These are phyloP conservation scores for Musa schizocarpa DNA, from an alignment of 176 grass and related monocot genomes.

Conservation along the genomic window DNA sequence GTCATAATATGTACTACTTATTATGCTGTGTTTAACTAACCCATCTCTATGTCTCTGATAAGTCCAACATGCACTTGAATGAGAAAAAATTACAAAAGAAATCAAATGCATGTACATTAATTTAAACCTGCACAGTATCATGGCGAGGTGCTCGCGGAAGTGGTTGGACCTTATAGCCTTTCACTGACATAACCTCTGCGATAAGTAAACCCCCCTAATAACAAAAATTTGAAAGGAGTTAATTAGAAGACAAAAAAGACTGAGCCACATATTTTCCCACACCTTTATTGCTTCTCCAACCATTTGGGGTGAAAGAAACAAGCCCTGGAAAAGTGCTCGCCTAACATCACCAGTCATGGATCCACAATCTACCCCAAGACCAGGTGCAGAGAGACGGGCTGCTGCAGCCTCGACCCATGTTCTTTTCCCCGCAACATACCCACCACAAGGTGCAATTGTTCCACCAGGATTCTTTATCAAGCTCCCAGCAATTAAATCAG, in stretches of 20 bases:
- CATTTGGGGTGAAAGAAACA: conserved; percentile 90
- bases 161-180: conserved; percentile 82
- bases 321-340: conserved; percentile 75
- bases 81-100: conserved; percentile 1
- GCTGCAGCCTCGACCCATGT: conserved; percentile 61
- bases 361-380: conserved; percentile 80
- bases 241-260: background rate
- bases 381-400: conserved; percentile 78
- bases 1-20: too few relatives aligned
- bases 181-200: conserved; percentile 71
- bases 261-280: background rate
- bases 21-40: background rate
- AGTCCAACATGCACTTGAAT: background rate
- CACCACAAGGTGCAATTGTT: conserved; percentile 75
- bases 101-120: conserved; percentile 5
- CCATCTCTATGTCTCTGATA: background rate
- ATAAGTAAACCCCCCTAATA: conserved; percentile 77
- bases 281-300: conserved; percentile 92
- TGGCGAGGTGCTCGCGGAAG: conserved; percentile 41
- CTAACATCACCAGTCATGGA: conserved; percentile 75
- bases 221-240: conserved; percentile 4
- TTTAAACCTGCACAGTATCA: conserved; percentile 87
- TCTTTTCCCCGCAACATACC: conserved; percentile 80
- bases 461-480: conserved; percentile 94
- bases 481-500: conserved; percentile 88